Conservation (phyloP, 768 basidiomycete genomes). For the Boletus rubroflammeus region DNA sequence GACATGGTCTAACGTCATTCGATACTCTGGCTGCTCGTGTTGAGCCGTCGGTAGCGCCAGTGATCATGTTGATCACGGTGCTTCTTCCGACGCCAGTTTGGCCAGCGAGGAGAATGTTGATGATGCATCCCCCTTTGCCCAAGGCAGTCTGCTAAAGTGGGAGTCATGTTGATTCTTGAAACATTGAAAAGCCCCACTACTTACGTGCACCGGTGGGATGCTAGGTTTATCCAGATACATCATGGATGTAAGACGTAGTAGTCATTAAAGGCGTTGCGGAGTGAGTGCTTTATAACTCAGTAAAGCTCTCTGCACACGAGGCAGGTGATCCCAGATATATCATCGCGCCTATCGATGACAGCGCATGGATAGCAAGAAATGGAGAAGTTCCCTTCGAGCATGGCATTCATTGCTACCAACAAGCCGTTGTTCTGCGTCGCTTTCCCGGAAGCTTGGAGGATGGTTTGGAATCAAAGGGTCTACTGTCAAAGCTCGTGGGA, state of each 20-base stretch:
- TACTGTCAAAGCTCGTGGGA: no score
- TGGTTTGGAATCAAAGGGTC: neutral
- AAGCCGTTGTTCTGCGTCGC: neutral
- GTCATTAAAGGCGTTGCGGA: neutral
- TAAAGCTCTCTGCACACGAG: constrained; percentile 14
- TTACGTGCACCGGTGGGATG: neutral
- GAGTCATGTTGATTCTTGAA: neutral
- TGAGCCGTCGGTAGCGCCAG: constrained; percentile 11
- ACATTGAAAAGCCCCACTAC: neutral
- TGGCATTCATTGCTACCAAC: neutral
- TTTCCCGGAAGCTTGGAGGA: neutral
- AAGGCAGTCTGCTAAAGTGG: neutral
- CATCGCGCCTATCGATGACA: neutral
- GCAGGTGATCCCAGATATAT: constrained; percentile 20
- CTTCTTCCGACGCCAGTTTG: constrained; percentile 30
- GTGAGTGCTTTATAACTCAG: constrained; percentile 2
- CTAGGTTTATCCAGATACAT: neutral
- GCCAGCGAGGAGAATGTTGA: constrained; percentile 23
- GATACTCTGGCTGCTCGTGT: constrained; percentile 19
- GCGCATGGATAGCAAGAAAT: neutral
- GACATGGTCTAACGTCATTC: constrained; percentile 24
- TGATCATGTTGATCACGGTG: constrained; percentile 28
- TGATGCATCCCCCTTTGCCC: neutral
- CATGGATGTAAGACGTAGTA: neutral
- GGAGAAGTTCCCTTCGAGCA: neutral